A percentile compares a stretch with the other conserved stretches of the same genome.
These are phyloP conservation scores for Delitschia confertaspora DNA, from an alignment of 495 filamentous ascomycete species.

Conservation along the genomic window DNA sequence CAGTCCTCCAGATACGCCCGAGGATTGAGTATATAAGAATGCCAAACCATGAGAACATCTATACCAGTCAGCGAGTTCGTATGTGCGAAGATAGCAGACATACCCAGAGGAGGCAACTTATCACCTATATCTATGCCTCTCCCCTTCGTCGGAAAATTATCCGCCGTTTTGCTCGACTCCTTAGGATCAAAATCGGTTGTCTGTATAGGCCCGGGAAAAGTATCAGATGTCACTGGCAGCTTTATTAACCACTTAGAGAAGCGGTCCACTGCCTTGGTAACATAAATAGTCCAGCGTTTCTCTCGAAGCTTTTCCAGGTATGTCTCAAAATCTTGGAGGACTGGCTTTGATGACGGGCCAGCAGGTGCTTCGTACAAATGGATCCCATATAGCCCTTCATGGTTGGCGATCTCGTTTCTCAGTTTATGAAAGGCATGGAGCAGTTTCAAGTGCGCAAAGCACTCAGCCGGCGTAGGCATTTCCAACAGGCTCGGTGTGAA, in stretches of 20 bases:
- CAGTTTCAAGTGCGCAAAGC: constrained; percentile 69
- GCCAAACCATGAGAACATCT: constrained; percentile 90
- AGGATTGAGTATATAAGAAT: constrained; percentile 78
- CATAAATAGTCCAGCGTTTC: constrained; percentile 73
- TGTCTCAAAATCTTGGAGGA: background rate
- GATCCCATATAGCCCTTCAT: constrained; percentile 57
- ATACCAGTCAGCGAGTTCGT: constrained; percentile 8
- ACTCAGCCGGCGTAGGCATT: constrained; percentile 36
- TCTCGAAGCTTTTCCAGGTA: constrained; percentile 49
- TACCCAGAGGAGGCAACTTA: constrained; percentile 31
- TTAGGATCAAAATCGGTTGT: constrained; percentile 10
- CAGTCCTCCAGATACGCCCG: constrained; percentile 70
- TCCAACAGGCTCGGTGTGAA: constrained; percentile 14
- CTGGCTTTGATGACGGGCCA: background rate
- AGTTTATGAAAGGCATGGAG: constrained; percentile 60
- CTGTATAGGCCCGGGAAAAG: background rate
- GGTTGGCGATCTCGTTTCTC: constrained; percentile 55
- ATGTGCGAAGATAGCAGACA: constrained; percentile 11
- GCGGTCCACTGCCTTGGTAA: constrained; percentile 62
- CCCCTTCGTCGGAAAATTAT: background rate
- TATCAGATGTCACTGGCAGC: constrained; percentile 1
- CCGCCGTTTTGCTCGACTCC: background rate
- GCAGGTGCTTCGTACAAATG: constrained; percentile 14
- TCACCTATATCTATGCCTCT: constrained; percentile 3
- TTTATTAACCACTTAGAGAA: constrained; percentile 64